Conservation (phyloP, 1,284 basidiomycete genomes). For the Hymenochaete sp. region DNA sequence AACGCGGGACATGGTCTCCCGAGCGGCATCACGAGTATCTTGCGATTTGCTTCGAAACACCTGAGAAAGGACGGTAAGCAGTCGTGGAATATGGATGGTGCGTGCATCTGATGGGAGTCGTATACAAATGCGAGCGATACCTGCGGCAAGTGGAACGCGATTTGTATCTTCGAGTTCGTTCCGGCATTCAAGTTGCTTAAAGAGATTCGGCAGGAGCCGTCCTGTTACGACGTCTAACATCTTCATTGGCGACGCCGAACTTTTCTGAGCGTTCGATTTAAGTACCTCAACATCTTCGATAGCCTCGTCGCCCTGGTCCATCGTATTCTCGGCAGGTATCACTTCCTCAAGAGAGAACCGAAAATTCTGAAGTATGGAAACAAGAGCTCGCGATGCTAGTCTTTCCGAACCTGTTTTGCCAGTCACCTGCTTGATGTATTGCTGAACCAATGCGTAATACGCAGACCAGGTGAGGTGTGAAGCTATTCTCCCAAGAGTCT, state of each 20-base stretch:
- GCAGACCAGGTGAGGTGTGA: slow-evolving; percentile 75
- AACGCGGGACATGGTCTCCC: slow-evolving; percentile 83
- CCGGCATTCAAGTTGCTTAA: slow-evolving; percentile 73
- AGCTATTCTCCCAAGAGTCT: slow-evolving; percentile 68
- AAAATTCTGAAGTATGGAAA: slow-evolving; percentile 86
- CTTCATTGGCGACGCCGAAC: slow-evolving; percentile 26
- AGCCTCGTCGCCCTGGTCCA: slow-evolving; percentile 27
- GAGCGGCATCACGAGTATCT: slow-evolving; percentile 84
- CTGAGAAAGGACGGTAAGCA: slow-evolving; percentile 82
- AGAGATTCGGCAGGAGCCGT: slow-evolving; percentile 68
- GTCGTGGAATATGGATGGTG: slow-evolving; percentile 67
- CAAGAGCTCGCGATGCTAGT: slow-evolving; percentile 79
- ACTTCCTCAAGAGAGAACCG: slow-evolving; percentile 77
- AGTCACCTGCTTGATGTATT: slow-evolving; percentile 72
- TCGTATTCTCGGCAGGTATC: neutral
- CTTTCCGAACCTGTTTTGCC: slow-evolving; percentile 71
- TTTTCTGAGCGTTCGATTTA: slow-evolving; percentile 24
- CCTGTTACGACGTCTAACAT: slow-evolving; percentile 75
- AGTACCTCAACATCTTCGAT: slow-evolving; percentile 25
- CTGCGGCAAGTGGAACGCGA: slow-evolving; percentile 83
- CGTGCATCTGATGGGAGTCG: slow-evolving; percentile 67
- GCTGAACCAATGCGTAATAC: slow-evolving; percentile 77
- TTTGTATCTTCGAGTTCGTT: slow-evolving; percentile 79
- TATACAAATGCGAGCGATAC: slow-evolving; percentile 79
- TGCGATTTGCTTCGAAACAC: slow-evolving; percentile 89